Evolutionary conservation across 176 grass and related monocot genomes (phyloP), one percentile per base, ranked within the genome.

Genomic region (Aegilops sharonensis): DNA sequence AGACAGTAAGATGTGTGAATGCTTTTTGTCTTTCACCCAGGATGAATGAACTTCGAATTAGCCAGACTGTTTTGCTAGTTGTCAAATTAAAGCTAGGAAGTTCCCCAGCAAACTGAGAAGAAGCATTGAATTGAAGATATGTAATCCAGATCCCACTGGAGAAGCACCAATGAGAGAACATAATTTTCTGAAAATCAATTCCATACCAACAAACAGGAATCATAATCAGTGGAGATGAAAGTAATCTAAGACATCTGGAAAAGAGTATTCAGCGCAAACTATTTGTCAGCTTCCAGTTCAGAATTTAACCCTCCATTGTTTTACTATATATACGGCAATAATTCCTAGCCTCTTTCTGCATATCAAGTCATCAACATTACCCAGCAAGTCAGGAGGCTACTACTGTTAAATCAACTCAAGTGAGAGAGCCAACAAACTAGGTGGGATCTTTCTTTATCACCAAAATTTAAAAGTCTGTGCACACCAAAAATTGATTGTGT

Each of bases 261-360:
- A 1, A 6, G 30, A 59, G 17, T 13, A 6, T 79, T 39, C 6
- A 15, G 13, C 1, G 77, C 12, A 64, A 79, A 79, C 4, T 64
- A 63, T 64, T 20, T 36, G n/a, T 48, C 70, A 81, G 63, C 24
- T 69, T 69, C 45, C 64, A 56, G 47, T 84, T 64, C 61, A 34
- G 27, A 20, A 76, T 34, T 50, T 27, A 2, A 0, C 23, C 43
- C 81, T 14, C 11, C 59, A 39, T 74, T 73, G 39, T 73, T 74
- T 74, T 27, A 25, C n/a, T 40, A 37, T 72, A 29, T 40, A 37
- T 72, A 29, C 34, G 31, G 18, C 10, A 34, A 29, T 20, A 64
- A 80, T 0, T 45, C 61, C 14, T 45, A 21, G 20, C 24, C 9
- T 47, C 37, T 65, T 5, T 66, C 78, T 66, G 39, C 39, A 64